A percentile compares a stretch with the other conserved stretches of the same genome.
phyloP scores from a whole-genome alignment of 257 asterid species.

The Thymus quinquecostatus region DNA sequence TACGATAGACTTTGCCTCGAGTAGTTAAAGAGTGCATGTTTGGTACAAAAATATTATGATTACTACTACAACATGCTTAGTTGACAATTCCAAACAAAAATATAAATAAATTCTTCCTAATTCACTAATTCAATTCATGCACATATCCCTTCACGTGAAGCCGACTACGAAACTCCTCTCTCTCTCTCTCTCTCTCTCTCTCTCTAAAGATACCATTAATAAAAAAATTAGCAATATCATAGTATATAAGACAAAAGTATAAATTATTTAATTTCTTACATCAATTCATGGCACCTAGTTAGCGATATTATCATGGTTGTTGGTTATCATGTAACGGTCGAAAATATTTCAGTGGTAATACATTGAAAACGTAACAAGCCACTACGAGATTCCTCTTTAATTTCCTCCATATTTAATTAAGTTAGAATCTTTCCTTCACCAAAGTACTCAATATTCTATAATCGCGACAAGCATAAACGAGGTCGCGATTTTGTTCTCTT shows the following conservation, averaged over 20 bases:
- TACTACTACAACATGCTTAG: not conserved
- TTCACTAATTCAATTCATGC: not conserved
- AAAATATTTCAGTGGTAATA: not conserved
- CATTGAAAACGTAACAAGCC: not conserved
- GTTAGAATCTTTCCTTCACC: too few species aligned
- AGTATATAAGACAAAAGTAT: not conserved
- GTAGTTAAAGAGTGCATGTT: not conserved
- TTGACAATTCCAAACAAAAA: not conserved
- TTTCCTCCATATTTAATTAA: not conserved
- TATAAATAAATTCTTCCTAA: not conserved
- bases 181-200: not conserved
- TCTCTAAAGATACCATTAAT: too few species aligned
- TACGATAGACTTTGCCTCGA: not conserved
- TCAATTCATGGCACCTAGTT: too few species aligned
- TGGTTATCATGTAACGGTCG: not conserved
- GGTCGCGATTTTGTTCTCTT: too few species aligned
- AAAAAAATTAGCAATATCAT: too few species aligned
- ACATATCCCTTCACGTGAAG: constrained; percentile 13
- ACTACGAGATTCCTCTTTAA: too few species aligned
- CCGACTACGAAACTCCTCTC: constrained; percentile 12
- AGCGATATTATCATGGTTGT: not conserved
- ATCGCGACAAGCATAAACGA: too few species aligned
- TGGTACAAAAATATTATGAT: too few species aligned
- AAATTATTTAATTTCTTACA: not conserved
- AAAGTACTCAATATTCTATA: too few species aligned